A percentile compares a stretch with the other conserved stretches of the same genome.
Evolutionary conservation across 495 filamentous ascomycete species (phyloP).

Genomic region (Penicillium salamii): DNA sequence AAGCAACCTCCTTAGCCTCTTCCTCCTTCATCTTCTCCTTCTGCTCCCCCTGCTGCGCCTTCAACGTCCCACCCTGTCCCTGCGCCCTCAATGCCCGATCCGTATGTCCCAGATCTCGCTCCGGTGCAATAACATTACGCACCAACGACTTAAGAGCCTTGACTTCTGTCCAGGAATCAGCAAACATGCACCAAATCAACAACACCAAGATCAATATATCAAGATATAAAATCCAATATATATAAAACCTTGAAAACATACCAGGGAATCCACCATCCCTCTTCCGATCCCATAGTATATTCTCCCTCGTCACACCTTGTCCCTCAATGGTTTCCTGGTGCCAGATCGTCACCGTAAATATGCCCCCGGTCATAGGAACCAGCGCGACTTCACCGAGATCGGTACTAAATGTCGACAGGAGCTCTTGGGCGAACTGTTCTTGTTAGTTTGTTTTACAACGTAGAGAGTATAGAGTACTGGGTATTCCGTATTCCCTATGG

Average conservation of each 20-base stretch:
- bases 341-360: constrained; percentile 71
- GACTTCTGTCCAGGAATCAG: no score
- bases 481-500: no score
- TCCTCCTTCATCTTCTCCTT: constrained; percentile 7
- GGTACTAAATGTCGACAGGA: constrained; percentile 90
- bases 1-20: constrained; percentile 21
- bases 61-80: constrained; percentile 10
- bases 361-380: constrained; percentile 77
- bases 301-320: constrained; percentile 31
- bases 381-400: constrained; percentile 89
- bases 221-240: no score
- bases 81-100: constrained; percentile 51
- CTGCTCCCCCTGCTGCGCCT: constrained; percentile 19
- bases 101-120: constrained; percentile 77
- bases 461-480: no score
- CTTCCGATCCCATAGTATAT: constrained; percentile 85
- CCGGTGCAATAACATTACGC: constrained; percentile 77
- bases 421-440: constrained; percentile 85
- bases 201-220: no score
- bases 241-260: constrained; percentile 38
- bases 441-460: neutral
- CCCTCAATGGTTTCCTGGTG: constrained; percentile 15
- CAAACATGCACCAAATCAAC: no score
- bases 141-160: constrained; percentile 90
- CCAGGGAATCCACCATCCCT: constrained; percentile 85